Base-by-base conservation (phyloP, 768 basidiomycete species). In the Mycena belliarum region DNA sequence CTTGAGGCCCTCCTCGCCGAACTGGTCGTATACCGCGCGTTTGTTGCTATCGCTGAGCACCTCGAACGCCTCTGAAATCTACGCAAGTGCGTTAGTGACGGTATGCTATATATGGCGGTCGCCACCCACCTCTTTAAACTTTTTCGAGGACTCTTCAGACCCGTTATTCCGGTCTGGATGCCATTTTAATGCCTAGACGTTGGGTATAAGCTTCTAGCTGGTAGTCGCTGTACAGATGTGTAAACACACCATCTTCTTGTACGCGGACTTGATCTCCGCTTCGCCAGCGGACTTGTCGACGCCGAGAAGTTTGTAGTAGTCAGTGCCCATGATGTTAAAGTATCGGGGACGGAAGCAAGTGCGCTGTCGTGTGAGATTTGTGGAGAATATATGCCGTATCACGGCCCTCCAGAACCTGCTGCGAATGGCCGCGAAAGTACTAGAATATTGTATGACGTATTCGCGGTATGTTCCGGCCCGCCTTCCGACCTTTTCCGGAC, bases 1-100 rank as follows among this genome's bases (percentile, higher is more conserved):
- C 70, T 98, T 98, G 64, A 98, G 81, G 2, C 96, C 95, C 55
- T 97, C 95, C 70, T 97, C 95, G 33, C 96, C 96, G 53, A 95
- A 88, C 64, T 97, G 93, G 72, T 97, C 95, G 63, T 95, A 98
- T 8, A 93, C 69, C 0, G 89, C 74, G 23, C 92, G 88, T 67
- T 93, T 94, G 69, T 93, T 79, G 71, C 85, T 84, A 73, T 97
- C 94, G 49, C 82, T 91, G 54, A 98, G 85, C 26, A 96, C 95
- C 70, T 98, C 96, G 66, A 96, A 98, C 0, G 94, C 95, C 76
- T 98, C 96, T 29, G 91, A 91, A 44, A 98, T 83, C 89, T 96
- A 35, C n/a, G 48, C 24, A 14, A 60, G 52, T 45, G 52, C 38
- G 37, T 52, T 24, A 43, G 10, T 15, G 16, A 50, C 18, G 15